These are phyloP conservation scores for Penicillium freii DNA, from an alignment of 2,329 filamentous ascomycete genomes.

Conservation along the genomic window DNA sequence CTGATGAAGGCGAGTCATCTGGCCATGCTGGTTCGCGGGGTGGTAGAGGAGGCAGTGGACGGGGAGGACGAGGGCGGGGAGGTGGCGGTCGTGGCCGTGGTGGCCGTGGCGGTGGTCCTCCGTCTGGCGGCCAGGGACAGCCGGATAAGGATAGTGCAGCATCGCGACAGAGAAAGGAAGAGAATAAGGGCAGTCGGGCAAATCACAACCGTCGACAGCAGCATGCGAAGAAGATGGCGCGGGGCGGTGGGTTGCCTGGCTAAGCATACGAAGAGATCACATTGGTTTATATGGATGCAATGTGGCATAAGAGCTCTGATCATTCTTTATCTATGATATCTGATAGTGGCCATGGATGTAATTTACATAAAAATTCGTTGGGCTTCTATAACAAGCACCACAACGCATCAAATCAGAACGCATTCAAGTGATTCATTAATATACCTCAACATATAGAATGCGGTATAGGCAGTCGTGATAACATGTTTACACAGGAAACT, in stretches of 20 bases:
- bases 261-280: constrained; percentile 7
- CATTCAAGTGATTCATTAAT: constrained; percentile 15
- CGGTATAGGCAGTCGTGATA: constrained; percentile 6
- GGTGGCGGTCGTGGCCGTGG: constrained; percentile 56
- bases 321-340: background rate
- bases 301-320: background rate
- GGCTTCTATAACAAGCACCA: background rate
- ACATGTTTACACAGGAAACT: constrained; percentile 2
- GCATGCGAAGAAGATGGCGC: constrained; percentile 60
- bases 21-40: constrained; percentile 26
- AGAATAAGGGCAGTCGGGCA: constrained; percentile 74
- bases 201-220: constrained; percentile 83
- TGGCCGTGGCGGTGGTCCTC: constrained; percentile 33
- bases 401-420: background rate
- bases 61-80: constrained; percentile 50
- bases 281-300: background rate
- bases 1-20: constrained; percentile 45
- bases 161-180: constrained; percentile 74
- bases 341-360: background rate
- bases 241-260: constrained; percentile 48
- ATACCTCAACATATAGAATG: background rate
- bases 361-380: background rate
- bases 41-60: constrained; percentile 47
- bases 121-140: constrained; percentile 56
- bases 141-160: constrained; percentile 69